A percentile compares a stretch with the other conserved stretches of the same genome.
phyloP scores from a whole-genome alignment of 352 stramenopile genomes.

The Phytopythium montanum region DNA sequence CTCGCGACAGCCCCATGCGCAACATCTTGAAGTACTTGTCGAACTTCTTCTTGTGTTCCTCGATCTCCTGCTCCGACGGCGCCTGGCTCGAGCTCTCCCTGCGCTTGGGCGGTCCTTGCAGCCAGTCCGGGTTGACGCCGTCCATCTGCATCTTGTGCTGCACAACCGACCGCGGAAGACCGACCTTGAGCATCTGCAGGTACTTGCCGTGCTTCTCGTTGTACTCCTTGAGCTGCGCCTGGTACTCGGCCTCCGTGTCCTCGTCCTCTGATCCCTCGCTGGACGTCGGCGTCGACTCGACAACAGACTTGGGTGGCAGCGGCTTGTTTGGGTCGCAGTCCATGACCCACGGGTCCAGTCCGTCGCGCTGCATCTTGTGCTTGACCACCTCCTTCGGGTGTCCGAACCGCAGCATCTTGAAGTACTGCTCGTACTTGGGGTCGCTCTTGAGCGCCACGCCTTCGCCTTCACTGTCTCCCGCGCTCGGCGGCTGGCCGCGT shows the following conservation, averaged over 20 bases:
- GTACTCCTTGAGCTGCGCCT: constrained; percentile 54
- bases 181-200: constrained; percentile 77
- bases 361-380: constrained; percentile 74
- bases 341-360: constrained; percentile 53
- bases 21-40: constrained; percentile 86
- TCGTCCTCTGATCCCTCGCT: constrained; percentile 15
- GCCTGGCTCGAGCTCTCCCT: constrained; percentile 7
- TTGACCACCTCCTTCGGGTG: constrained; percentile 59
- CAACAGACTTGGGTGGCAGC: constrained; percentile 18
- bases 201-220: constrained; percentile 71
- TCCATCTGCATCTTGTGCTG: constrained; percentile 87
- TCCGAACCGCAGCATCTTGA: constrained; percentile 82
- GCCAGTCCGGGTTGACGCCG: constrained; percentile 53
- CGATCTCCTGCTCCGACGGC: constrained; percentile 44
- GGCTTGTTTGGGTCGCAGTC: constrained; percentile 63
- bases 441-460: constrained; percentile 54
- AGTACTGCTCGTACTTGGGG: constrained; percentile 70
- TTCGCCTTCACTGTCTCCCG: constrained; percentile 25
- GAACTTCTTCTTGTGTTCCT: constrained; percentile 65
- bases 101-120: constrained; percentile 52
- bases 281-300: constrained; percentile 1
- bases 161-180: constrained; percentile 55
- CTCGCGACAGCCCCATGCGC: constrained; percentile 62
- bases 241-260: constrained; percentile 45
- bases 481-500: constrained; percentile 8